phyloP scores from a whole-genome alignment of 371 early-diverging fungal species.

The Fennellomyces sp. region DNA sequence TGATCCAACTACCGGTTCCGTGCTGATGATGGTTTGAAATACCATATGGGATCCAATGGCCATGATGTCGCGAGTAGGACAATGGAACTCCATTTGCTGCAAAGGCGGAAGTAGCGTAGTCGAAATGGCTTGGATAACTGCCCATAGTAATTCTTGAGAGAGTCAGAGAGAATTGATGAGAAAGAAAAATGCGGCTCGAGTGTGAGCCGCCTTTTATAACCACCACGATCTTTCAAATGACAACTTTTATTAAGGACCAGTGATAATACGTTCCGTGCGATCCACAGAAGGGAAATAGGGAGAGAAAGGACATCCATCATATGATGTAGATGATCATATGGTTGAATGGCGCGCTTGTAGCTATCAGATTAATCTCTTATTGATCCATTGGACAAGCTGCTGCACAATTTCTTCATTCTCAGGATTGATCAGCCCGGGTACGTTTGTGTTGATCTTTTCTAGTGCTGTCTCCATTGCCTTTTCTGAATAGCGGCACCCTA shows the following conservation, averaged over 20 bases:
- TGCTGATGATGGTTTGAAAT: not conserved
- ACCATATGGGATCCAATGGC: not conserved
- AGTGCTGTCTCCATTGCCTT: slow-evolving; percentile 75
- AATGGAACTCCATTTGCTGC: slow-evolving; percentile 3
- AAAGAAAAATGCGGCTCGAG: too few relatives aligned
- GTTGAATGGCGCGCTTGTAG: too few relatives aligned
- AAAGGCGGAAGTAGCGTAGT: not conserved
- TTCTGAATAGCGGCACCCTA: slow-evolving; percentile 50
- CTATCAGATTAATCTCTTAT: slow-evolving; percentile 2
- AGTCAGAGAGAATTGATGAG: not conserved
- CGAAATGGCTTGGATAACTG: slow-evolving; percentile 1
- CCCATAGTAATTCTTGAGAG: not conserved
- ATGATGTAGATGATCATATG: too few relatives aligned
- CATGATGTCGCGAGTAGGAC: not conserved
- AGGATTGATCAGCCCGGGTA: slow-evolving; percentile 41
- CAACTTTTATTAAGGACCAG: too few relatives aligned
- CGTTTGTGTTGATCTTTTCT: slow-evolving; percentile 41
- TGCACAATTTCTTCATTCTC: slow-evolving; percentile 32
- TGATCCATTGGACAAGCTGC: slow-evolving; percentile 32
- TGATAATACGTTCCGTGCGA: too few relatives aligned
- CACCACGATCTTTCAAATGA: too few relatives aligned
- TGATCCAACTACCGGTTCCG: not conserved
- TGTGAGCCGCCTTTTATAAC: too few relatives aligned
- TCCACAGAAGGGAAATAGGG: too few relatives aligned
- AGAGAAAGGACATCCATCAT: too few relatives aligned